Conservation (phyloP, 495 filamentous ascomycete genomes). For the Darksidea phi region DNA sequence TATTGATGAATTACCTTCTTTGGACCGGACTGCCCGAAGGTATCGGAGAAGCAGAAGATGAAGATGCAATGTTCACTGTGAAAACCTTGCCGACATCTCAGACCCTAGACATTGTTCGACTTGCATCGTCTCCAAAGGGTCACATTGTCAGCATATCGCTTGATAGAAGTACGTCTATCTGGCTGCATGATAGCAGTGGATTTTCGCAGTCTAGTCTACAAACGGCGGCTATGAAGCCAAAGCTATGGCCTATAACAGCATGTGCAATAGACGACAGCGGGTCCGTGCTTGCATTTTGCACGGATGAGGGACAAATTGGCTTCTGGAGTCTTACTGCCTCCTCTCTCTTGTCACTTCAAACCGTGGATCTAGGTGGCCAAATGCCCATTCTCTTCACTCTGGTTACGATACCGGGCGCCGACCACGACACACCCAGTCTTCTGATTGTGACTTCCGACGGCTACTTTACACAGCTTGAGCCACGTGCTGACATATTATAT, state of each 20-base stretch:
- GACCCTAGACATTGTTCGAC: conserved; percentile 60
- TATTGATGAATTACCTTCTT: conserved; percentile 67
- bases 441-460: conserved; percentile 60
- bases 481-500: conserved; percentile 25
- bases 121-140: conserved; percentile 57
- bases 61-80: conserved; percentile 55
- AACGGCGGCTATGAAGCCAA: conserved; percentile 40
- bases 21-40: conserved; percentile 50
- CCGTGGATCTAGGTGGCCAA: conserved; percentile 52
- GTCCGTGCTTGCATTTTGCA: conserved; percentile 63
- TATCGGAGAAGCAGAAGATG: conserved; percentile 43
- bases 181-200: conserved; percentile 47
- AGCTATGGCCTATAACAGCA: conserved; percentile 59
- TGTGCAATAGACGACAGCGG: conserved; percentile 59
- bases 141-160: conserved; percentile 64
- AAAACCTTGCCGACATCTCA: conserved; percentile 60
- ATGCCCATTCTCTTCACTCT: conserved; percentile 62
- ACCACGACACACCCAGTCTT: conserved; percentile 39
- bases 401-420: conserved; percentile 30
- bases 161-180: conserved; percentile 61
- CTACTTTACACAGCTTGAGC: conserved; percentile 52
- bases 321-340: conserved; percentile 58
- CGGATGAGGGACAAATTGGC: conserved; percentile 53
- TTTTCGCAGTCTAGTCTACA: conserved; percentile 40
- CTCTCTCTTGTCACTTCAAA: conserved; percentile 50